phyloP scores from a whole-genome alignment of 2,329 filamentous ascomycete genomes.

The Elsinoe perseae region DNA sequence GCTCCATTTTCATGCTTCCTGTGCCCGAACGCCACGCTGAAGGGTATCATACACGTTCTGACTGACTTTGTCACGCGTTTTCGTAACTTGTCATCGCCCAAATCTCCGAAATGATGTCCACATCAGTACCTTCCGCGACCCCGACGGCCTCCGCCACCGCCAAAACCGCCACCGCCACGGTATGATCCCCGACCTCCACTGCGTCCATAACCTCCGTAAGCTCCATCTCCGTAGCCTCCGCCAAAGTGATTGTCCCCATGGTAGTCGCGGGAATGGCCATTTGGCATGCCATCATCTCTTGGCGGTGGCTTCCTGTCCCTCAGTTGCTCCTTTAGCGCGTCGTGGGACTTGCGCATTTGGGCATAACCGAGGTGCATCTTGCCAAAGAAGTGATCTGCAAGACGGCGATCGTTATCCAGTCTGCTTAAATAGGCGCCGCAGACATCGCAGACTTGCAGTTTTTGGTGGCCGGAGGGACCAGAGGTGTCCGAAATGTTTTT shows the following conservation, averaged over 20 bases:
- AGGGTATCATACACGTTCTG: constrained; percentile 6
- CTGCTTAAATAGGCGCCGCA: constrained; percentile 90
- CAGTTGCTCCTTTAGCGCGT: constrained; percentile 78
- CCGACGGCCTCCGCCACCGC: constrained; percentile 19
- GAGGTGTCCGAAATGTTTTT: constrained; percentile 86
- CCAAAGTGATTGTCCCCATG: constrained; percentile 36
- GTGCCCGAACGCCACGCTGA: constrained; percentile 13
- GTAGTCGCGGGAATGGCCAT: constrained; percentile 35
- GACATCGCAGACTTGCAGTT: constrained; percentile 96
- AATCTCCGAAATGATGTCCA: neutral
- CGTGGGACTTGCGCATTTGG: constrained; percentile 91
- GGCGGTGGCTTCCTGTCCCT: constrained; percentile 59
- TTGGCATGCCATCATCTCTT: constrained; percentile 39
- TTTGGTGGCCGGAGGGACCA: constrained; percentile 91
- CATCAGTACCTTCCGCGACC: neutral
- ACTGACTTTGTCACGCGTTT: neutral
- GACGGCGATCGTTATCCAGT: constrained; percentile 83
- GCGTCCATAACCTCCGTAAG: constrained; percentile 29
- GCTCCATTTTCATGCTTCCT: neutral
- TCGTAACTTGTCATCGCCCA: neutral
- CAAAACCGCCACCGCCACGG: constrained; percentile 39
- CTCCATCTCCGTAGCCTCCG: constrained; percentile 38
- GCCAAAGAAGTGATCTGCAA: constrained; percentile 97
- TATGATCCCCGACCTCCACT: constrained; percentile 35
- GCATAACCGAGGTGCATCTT: constrained; percentile 99